Percentiles rank a stretch among this genome's conserved stretches.
These are phyloP conservation scores for Ceratobasidium sp. DNA, from an alignment of 1,284 basidiomycete species.

Conservation along the genomic window DNA sequence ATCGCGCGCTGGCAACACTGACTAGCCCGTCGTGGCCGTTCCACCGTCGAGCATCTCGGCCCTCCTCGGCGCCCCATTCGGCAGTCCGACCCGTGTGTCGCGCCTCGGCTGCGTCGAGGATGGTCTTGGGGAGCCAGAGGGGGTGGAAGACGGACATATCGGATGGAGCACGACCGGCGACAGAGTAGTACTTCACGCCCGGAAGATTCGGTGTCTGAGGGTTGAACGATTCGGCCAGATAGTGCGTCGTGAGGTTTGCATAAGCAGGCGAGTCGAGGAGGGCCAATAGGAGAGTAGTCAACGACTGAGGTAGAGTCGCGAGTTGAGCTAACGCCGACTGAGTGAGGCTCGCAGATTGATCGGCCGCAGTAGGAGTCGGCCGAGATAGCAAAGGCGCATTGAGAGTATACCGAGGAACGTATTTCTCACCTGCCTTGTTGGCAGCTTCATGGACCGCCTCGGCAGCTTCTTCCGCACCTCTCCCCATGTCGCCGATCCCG, in stretches of 20 bases:
- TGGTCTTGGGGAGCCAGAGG: conserved; percentile 95
- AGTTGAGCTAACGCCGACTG: conserved; percentile 53
- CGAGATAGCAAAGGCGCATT: conserved; percentile 62
- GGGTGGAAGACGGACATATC: conserved; percentile 91
- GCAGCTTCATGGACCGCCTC: conserved; percentile 54
- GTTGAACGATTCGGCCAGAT: conserved; percentile 91
- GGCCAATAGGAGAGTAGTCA: conserved; percentile 91
- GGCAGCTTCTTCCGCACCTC: conserved; percentile 70
- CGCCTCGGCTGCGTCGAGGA: conserved; percentile 85
- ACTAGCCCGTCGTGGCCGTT: conserved; percentile 93
- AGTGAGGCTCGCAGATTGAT: neutral
- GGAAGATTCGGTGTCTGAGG: conserved; percentile 87
- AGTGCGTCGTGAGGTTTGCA: conserved; percentile 91
- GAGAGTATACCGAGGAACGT: conserved; percentile 61
- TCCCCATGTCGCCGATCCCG: too few species aligned
- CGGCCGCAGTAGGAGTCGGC: conserved; percentile 34
- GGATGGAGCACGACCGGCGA: conserved; percentile 79
- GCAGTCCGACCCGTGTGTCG: conserved; percentile 11
- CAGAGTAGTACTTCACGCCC: conserved; percentile 90
- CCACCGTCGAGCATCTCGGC: conserved; percentile 54
- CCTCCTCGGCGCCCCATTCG: conserved; percentile 38
- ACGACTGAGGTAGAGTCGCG: conserved; percentile 77
- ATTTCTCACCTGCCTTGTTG: neutral
- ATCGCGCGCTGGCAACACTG: conserved; percentile 87
- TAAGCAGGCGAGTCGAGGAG: conserved; percentile 98